A percentile compares a stretch with the other conserved stretches of the same genome.
These are phyloP conservation scores for Debaryomycetaceae sp. DNA, from an alignment of 1,139 yeast genomes.

Conservation along the genomic window DNA sequence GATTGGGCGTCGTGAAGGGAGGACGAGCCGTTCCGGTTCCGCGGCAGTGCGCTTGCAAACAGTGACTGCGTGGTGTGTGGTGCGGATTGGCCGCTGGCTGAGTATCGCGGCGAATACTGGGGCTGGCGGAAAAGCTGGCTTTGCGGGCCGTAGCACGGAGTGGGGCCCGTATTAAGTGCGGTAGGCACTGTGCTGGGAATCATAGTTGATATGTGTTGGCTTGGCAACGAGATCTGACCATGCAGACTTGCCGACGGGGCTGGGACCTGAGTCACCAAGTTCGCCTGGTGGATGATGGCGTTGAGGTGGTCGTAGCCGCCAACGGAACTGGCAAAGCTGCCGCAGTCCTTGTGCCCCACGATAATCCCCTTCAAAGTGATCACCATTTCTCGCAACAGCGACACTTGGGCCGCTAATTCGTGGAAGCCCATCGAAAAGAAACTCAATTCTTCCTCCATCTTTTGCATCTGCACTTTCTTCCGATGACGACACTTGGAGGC, in stretches of 20 bases:
- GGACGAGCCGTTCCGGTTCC: not conserved
- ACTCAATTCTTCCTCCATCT: conserved; percentile 67
- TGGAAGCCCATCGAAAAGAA: conserved; percentile 66
- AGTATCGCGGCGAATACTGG: conserved; percentile 3
- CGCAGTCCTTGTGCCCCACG: conserved; percentile 30
- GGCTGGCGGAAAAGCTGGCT: conserved; percentile 5
- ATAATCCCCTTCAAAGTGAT: conserved; percentile 33
- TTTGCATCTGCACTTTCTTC: conserved; percentile 78
- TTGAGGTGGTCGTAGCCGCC: conserved; percentile 30
- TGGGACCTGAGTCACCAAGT: conserved; percentile 13
- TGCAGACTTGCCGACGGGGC: conserved; percentile 7
- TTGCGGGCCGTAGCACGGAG: conserved; percentile 1
- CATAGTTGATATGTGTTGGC: conserved; percentile 7
- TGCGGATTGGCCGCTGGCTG: no score
- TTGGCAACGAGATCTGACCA: conserved; percentile 6
- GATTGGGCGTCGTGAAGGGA: not conserved
- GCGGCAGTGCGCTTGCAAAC: conserved; percentile 5
- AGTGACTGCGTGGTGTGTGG: conserved; percentile 3
- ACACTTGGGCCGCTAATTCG: conserved; percentile 49
- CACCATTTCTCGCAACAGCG: conserved; percentile 50
- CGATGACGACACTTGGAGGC: conserved; percentile 94
- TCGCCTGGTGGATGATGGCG: conserved; percentile 22
- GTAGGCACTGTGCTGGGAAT: conserved; percentile 26
- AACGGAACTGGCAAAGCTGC: conserved; percentile 19
- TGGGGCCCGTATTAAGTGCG: conserved; percentile 10